A percentile compares a stretch with the other conserved stretches of the same genome.
phyloP scores from a whole-genome alignment of 768 basidiomycete species.

The Leccinum rimulosum region DNA sequence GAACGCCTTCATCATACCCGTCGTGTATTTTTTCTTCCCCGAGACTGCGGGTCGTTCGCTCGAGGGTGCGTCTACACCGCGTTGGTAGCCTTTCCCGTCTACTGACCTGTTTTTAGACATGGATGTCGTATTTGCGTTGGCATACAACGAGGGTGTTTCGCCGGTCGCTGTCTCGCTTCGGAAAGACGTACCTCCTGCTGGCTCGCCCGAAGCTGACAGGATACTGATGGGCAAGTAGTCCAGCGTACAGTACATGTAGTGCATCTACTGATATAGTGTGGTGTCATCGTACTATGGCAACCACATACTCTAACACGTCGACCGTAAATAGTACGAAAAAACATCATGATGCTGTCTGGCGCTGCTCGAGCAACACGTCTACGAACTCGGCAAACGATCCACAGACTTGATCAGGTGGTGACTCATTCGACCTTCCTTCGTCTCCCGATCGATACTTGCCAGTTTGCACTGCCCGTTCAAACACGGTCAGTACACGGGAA shows the following conservation, averaged over 20 bases:
- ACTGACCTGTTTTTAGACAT: conserved; percentile 29
- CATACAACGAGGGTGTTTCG: conserved; percentile 42
- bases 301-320: too few species aligned
- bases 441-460: conserved; percentile 69
- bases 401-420: conserved; percentile 51
- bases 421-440: conserved; percentile 39
- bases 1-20: conserved; percentile 48
- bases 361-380: conserved; percentile 37
- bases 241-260: not conserved
- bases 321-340: not conserved
- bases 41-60: conserved; percentile 60
- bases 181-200: conserved; percentile 44
- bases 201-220: conserved; percentile 43
- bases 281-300: not conserved
- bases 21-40: conserved; percentile 60
- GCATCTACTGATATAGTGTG: not conserved
- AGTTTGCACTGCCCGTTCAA: conserved; percentile 46
- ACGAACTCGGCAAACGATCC: conserved; percentile 55
- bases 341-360: too few species aligned
- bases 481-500: not conserved
- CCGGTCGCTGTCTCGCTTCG: conserved; percentile 44
- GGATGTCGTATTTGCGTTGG: conserved; percentile 48
- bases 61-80: conserved; percentile 38
- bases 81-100: too few species aligned
- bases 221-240: conserved; percentile 29